Evolutionary conservation across 2,329 filamentous ascomycete genomes (phyloP).

Genomic region (Plenodomus tracheiphilus): DNA sequence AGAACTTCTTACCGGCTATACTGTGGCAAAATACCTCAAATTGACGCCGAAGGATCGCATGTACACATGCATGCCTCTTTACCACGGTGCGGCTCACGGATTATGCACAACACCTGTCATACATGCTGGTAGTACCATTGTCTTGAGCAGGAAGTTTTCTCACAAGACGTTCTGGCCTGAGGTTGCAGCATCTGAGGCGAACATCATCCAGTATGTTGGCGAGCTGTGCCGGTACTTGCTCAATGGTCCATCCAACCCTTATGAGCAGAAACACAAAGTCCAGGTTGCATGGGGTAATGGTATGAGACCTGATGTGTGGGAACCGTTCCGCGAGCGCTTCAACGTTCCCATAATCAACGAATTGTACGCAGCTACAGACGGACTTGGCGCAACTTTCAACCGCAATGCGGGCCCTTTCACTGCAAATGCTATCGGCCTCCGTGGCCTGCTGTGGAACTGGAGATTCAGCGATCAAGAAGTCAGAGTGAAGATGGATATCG

Average conservation of each 20-base stretch:
- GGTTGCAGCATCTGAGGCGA: slow-evolving; percentile 34
- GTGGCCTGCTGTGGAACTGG: slow-evolving; percentile 43
- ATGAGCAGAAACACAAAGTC: slow-evolving; percentile 38
- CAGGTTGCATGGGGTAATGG: slow-evolving; percentile 46
- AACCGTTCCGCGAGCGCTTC: slow-evolving; percentile 45
- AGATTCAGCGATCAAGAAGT: slow-evolving; percentile 31
- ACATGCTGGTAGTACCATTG: slow-evolving; percentile 37
- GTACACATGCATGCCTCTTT: slow-evolving; percentile 46
- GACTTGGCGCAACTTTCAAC: slow-evolving; percentile 39
- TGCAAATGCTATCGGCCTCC: slow-evolving; percentile 35
- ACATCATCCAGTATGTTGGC: slow-evolving; percentile 44
- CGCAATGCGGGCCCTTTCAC: slow-evolving; percentile 41
- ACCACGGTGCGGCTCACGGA: slow-evolving; percentile 40
- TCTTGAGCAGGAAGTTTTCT: slow-evolving; percentile 36
- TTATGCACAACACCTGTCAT: slow-evolving; percentile 35
- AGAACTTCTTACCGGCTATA: slow-evolving; percentile 30
- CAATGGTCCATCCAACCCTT: slow-evolving; percentile 36
- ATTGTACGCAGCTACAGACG: slow-evolving; percentile 47
- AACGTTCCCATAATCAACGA: slow-evolving; percentile 45
- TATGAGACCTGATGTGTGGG: slow-evolving; percentile 49
- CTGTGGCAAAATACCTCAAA: slow-evolving; percentile 26
- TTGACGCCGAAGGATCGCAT: slow-evolving; percentile 35
- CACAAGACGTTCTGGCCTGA: slow-evolving; percentile 46
- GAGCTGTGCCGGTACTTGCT: slow-evolving; percentile 44
- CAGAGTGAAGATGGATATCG: slow-evolving; percentile 44